A percentile compares a stretch with the other conserved stretches of the same genome.
phyloP scores from a whole-genome alignment of 768 basidiomycete genomes.

The Boletus pseudo-olivaceus region DNA sequence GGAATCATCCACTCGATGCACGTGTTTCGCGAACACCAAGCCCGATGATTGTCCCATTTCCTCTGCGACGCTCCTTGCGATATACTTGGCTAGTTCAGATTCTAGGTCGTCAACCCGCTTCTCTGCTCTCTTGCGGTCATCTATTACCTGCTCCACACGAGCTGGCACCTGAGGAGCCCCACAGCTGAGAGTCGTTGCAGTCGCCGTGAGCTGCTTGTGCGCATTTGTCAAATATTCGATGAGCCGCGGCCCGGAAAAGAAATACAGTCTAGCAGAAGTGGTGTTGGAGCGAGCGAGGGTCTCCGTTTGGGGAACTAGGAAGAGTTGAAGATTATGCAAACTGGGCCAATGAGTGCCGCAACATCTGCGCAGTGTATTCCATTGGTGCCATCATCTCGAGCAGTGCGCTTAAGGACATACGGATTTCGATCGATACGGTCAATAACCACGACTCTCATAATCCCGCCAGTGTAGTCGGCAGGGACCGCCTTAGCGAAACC shows the following conservation, averaged over 20 bases:
- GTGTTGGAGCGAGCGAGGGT: conserved; percentile 57
- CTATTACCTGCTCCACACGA: conserved; percentile 62
- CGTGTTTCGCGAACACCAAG: conserved; percentile 41
- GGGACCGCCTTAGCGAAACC: conserved; percentile 57
- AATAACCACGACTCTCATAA: conserved; percentile 78
- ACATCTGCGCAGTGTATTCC: conserved; percentile 44
- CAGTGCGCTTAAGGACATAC: conserved; percentile 37
- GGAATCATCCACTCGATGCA: conserved; percentile 62
- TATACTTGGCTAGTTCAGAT: conserved; percentile 51
- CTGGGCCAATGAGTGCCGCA: conserved; percentile 83
- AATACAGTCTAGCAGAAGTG: conserved; percentile 71
- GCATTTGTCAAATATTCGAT: conserved; percentile 57
- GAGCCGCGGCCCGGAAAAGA: conserved; percentile 78
- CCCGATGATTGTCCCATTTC: conserved; percentile 32
- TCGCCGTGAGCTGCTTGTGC: conserved; percentile 51
- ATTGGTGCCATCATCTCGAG: conserved; percentile 7
- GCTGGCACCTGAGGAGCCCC: conserved; percentile 64
- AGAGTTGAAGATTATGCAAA: conserved; percentile 68
- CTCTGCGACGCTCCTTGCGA: conserved; percentile 41
- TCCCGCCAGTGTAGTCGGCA: conserved; percentile 69
- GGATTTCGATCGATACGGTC: conserved; percentile 80
- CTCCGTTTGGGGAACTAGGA: conserved; percentile 69
- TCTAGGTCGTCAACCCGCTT: conserved; percentile 71
- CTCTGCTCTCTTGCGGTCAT: conserved; percentile 62
- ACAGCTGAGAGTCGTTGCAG: conserved; percentile 64